A percentile compares a stretch with the other conserved stretches of the same genome.
These are phyloP conservation scores for Fusarium neocosmosporiellum DNA, from an alignment of 2,329 filamentous ascomycete genomes.

Conservation along the genomic window DNA sequence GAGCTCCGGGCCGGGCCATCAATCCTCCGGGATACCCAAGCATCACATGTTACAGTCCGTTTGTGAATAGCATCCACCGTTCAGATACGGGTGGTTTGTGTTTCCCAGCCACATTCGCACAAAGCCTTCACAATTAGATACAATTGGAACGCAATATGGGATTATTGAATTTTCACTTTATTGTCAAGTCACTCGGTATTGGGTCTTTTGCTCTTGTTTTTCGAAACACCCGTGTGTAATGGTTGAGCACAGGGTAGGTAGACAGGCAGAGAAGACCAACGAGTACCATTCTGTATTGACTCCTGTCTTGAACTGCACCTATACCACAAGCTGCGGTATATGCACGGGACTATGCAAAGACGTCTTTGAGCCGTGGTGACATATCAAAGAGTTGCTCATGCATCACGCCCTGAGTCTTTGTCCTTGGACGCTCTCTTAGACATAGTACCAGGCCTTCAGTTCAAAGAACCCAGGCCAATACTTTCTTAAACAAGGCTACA, in stretches of 20 bases:
- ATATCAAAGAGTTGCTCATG: background rate
- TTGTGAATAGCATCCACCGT: background rate
- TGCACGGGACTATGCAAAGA: background rate
- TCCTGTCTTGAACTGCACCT: background rate
- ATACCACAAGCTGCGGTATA: background rate
- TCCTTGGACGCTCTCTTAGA: background rate
- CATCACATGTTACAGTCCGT: constrained; percentile 3
- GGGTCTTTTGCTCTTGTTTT: background rate
- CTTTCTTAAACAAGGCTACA: background rate
- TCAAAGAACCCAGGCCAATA: background rate
- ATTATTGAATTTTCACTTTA: background rate
- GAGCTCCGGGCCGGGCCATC: constrained; percentile 21
- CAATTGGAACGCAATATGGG: background rate
- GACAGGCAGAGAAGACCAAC: background rate
- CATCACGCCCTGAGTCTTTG: background rate
- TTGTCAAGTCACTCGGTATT: background rate
- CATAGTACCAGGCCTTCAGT: background rate
- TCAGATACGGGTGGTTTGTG: background rate
- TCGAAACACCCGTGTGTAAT: background rate
- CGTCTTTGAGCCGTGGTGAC: background rate
- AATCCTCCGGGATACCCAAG: background rate
- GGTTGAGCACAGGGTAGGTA: background rate
- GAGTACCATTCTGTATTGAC: background rate
- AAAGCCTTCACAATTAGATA: background rate
- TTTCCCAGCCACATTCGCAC: background rate